Conservation (phyloP, 352 stramenopile species). For the Phytophthora fragariae region DNA sequence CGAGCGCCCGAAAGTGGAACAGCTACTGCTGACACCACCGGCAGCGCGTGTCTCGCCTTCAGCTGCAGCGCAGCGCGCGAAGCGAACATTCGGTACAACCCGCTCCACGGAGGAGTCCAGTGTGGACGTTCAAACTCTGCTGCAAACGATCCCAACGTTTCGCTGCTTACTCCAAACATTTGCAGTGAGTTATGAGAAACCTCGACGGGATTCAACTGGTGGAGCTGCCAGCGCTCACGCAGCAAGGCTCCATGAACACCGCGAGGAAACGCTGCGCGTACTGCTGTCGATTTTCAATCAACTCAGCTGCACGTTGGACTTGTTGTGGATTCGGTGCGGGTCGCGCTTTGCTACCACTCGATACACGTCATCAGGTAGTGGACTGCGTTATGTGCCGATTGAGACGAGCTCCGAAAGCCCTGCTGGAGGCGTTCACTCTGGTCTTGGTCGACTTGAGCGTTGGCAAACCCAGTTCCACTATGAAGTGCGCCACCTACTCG, state of each 20-base stretch:
- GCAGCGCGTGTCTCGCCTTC: constrained; percentile 13
- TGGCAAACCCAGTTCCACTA: constrained; percentile 46
- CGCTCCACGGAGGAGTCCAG: constrained; percentile 4
- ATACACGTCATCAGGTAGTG: background rate
- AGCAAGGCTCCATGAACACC: constrained; percentile 26
- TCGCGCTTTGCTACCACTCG: constrained; percentile 26
- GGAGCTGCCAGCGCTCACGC: constrained; percentile 26
- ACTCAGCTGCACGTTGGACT: constrained; percentile 28
- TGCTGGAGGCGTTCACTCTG: background rate
- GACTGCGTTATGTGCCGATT: constrained; percentile 1
- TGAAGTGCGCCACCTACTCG: constrained; percentile 38
- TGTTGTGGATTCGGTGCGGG: constrained; percentile 40
- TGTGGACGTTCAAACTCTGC: constrained; percentile 23
- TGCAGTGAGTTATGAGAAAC: constrained; percentile 18
- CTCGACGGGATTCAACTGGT: constrained; percentile 8
- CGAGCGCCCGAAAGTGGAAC: constrained; percentile 36
- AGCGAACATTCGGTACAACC: background rate
- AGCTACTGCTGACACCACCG: constrained; percentile 30
- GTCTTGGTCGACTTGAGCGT: constrained; percentile 31
- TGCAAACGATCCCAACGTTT: constrained; percentile 48
- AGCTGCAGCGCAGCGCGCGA: constrained; percentile 6
- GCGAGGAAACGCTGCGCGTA: constrained; percentile 31
- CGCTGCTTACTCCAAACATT: constrained; percentile 29
- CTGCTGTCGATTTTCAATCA: constrained; percentile 36
- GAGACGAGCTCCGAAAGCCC: background rate